phyloP scores from a whole-genome alignment of 73 alveolate genomes.

The Paramecium primaurelia region DNA sequence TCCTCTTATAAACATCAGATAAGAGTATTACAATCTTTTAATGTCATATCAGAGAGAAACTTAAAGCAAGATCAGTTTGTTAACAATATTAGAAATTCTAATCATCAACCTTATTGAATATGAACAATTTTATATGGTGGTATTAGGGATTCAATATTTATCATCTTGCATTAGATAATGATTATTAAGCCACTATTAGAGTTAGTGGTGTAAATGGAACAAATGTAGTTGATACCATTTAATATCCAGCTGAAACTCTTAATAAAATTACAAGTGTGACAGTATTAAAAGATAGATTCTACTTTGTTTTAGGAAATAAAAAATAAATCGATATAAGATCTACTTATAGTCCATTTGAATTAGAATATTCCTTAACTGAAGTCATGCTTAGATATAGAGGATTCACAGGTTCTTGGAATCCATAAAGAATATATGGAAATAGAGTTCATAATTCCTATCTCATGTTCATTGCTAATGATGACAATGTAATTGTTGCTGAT shows the following conservation, averaged over 20 bases:
- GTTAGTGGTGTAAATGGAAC: neutral
- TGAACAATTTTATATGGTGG: slow-evolving; percentile 25
- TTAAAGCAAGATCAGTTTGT: neutral
- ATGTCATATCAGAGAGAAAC: neutral
- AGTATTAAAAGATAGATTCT: neutral
- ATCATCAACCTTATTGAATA: neutral
- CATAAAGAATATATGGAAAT: slow-evolving; percentile 3
- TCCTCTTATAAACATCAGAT: neutral
- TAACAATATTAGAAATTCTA: neutral
- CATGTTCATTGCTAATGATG: neutral
- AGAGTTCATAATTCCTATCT: slow-evolving; percentile 19
- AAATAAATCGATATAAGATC: neutral
- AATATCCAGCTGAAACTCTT: neutral
- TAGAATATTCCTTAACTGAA: neutral
- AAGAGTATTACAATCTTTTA: neutral
- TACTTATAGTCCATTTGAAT: neutral
- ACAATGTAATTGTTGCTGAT: slow-evolving; percentile 25
- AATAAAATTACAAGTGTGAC: neutral
- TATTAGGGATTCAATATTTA: neutral
- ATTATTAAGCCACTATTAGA: neutral
- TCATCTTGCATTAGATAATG: neutral
- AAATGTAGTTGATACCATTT: neutral
- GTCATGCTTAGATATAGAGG: neutral
- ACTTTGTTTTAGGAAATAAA: neutral
- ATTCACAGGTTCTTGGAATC: slow-evolving; percentile 9